phyloP scores from a whole-genome alignment of 345 rosid species.

The Eucalyptus polybractea region DNA sequence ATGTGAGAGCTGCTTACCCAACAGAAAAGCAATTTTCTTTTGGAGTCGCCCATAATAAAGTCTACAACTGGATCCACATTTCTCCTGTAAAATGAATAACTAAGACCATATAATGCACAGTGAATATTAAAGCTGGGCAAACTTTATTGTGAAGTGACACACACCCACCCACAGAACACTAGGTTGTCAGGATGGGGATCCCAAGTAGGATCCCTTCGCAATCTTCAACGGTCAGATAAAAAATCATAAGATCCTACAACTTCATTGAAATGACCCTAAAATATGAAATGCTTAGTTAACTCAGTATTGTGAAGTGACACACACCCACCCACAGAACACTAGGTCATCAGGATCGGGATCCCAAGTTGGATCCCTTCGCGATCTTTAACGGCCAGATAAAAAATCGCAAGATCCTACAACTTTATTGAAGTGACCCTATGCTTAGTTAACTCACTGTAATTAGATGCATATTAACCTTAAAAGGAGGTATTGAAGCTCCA shows the following conservation, averaged over 20 bases:
- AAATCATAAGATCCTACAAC: neutral
- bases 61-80: slow-evolving; percentile 19
- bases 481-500: neutral
- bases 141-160: neutral
- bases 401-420: neutral
- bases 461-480: neutral
- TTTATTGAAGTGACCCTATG: neutral
- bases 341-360: neutral
- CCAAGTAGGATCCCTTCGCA: neutral
- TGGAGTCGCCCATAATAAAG: slow-evolving; percentile 19
- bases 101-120: neutral
- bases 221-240: neutral
- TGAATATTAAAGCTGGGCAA: neutral
- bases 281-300: neutral
- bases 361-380: neutral
- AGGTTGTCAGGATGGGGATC: neutral
- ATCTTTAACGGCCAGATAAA: neutral
- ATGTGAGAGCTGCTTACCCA: slow-evolving; percentile 28
- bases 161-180: neutral
- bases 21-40: slow-evolving; percentile 30
- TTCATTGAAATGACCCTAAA: neutral
- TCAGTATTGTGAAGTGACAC: neutral
- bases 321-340: neutral
- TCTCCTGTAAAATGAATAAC: slow-evolving; percentile 18
- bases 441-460: neutral